Evolutionary conservation across 2,329 filamentous ascomycete genomes (phyloP), one percentile per base, ranked within the genome.

Genomic region (Arthrobotrys sinensis): DNA sequence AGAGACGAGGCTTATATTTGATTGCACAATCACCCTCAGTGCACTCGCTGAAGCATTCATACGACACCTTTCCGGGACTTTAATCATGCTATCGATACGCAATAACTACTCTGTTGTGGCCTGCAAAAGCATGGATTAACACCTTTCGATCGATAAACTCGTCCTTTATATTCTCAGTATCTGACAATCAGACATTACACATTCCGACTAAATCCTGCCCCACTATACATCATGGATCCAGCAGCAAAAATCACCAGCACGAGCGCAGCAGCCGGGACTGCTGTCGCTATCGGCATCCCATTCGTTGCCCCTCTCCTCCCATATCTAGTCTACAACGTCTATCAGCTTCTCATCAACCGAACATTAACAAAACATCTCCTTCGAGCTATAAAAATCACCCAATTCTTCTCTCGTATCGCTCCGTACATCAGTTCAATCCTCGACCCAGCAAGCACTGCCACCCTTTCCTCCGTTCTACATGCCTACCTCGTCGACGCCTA

Each of bases 261-360:
- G 4, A 72, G 62, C 67, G 63, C 67, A 11, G 75, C 75, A 40
- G 75, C 75, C 2, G 75, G 67, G 32, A 72, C 67, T 55, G 67
- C 67, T 64, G 75, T 72, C 45, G 67, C 67, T 21, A 60, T 72
- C 46, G 52, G 67, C 14, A 36, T 78, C 3, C 75, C 75, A 11
- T 72, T 78, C 63, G 68, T 78, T 48, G 75, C 75, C 62, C 75
- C 75, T 38, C 50, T 72, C 24, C 62, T 78, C 24, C 75, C 75
- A 8, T 78, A 78, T 19, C 16, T 78, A 5, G 62, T 78, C 52
- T 78, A 78, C 45, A 67, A 71, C 45, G 45, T 71, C 52, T 78
- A 78, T 28, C 67, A 78, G 24, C 67, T 78, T 19, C 50, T 78
- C 34, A 72, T 78, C 67, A 78, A 78, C 46, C 75, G 75, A 6